Percentiles rank a stretch among this genome's conserved stretches.
These are phyloP conservation scores for Saturnispora serradocipensis DNA, from an alignment of 805 yeast genomes.

Conservation along the genomic window DNA sequence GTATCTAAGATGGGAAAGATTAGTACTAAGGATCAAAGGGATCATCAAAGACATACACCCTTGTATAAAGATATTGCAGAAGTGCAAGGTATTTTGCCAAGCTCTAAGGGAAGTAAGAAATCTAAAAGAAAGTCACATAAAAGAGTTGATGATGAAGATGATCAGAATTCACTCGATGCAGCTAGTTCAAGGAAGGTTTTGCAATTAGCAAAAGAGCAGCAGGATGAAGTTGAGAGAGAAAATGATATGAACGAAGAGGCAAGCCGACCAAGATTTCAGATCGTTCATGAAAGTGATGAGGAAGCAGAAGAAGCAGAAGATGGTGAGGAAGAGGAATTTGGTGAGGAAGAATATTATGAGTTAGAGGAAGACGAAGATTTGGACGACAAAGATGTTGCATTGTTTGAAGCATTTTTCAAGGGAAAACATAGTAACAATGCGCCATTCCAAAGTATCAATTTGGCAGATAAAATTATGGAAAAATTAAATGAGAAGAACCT, in stretches of 20 bases:
- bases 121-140: conserved; percentile 8
- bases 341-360: conserved; percentile 32
- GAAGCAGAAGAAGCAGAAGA: conserved; percentile 17
- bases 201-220: conserved; percentile 86
- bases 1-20: conserved; percentile 52
- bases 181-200: conserved; percentile 73
- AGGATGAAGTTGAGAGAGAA: conserved; percentile 76
- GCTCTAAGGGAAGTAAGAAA: conserved; percentile 9
- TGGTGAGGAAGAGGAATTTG: conserved; percentile 24
- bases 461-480: conserved; percentile 92
- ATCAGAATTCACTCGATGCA: conserved; percentile 69
- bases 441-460: conserved; percentile 43
- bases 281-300: conserved; percentile 25
- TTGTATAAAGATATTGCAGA: conserved; percentile 69
- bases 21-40: conserved; percentile 39
- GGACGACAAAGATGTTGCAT: conserved; percentile 72
- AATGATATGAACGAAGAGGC: conserved; percentile 29
- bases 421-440: conserved; percentile 13
- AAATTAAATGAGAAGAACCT: conserved; percentile 42
- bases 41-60: conserved; percentile 71
- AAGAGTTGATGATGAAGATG: conserved; percentile 38
- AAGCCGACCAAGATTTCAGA: conserved; percentile 23
- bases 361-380: conserved; percentile 51
- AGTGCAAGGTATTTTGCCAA: conserved; percentile 53
- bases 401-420: conserved; percentile 71